Conservation (phyloP, 106 monocot genomes). For the Acanthochlamys bracteata region DNA sequence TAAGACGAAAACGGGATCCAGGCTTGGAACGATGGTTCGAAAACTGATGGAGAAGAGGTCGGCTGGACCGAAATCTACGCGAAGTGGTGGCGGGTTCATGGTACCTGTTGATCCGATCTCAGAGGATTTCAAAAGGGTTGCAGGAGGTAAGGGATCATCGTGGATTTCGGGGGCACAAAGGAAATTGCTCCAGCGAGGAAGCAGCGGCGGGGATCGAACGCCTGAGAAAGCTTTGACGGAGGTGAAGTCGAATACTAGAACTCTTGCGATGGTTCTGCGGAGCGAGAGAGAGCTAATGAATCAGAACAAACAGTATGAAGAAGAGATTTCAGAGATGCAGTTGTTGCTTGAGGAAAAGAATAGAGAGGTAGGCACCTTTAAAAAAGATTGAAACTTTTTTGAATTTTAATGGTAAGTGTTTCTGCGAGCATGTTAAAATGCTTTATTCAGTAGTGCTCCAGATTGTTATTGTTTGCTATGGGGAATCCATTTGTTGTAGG, state of each 20-base stretch:
- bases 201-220: constrained; percentile 16
- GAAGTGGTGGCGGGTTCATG: background rate
- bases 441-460: background rate
- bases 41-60: constrained; percentile 67
- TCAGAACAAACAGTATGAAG: constrained; percentile 64
- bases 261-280: constrained; percentile 91
- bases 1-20: constrained; percentile 10
- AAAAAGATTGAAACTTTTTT: background rate
- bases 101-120: constrained; percentile 22
- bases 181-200: constrained; percentile 72
- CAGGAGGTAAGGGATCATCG: constrained; percentile 23
- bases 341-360: constrained; percentile 49
- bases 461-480: background rate
- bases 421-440: background rate
- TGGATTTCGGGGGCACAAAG: constrained; percentile 37
- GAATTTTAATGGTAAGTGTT: background rate
- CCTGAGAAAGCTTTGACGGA: constrained; percentile 61
- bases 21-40: constrained; percentile 60
- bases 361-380: constrained; percentile 44
- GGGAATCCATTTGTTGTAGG: background rate
- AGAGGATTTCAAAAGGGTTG: constrained; percentile 27
- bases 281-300: constrained; percentile 87
- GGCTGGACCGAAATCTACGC: constrained; percentile 6
- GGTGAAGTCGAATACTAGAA: constrained; percentile 68
- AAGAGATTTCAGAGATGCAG: constrained; percentile 50